phyloP scores from a whole-genome alignment of 148 eudicot species.

The Camellia granthamiana region DNA sequence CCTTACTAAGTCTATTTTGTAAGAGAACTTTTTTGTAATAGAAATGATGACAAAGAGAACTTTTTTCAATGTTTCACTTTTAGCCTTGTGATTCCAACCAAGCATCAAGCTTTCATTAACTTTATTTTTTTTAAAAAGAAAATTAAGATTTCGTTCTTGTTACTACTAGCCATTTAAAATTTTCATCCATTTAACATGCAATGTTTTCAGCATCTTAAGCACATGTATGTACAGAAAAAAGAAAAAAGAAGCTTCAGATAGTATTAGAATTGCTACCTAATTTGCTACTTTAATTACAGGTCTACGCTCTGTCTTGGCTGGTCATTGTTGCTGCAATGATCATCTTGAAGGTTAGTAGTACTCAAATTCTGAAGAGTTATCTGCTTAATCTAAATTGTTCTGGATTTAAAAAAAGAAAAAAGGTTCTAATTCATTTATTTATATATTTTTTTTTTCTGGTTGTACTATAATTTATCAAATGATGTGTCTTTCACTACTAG shows the following conservation, averaged over 20 bases:
- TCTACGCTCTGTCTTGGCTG: slow-evolving; percentile 75
- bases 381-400: neutral
- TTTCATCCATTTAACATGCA: neutral
- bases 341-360: slow-evolving; percentile 52
- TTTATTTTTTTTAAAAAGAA: neutral
- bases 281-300: slow-evolving; percentile 37
- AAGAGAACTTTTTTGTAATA: too few species aligned
- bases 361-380: neutral
- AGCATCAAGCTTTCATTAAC: neutral
- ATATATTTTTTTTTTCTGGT: neutral
- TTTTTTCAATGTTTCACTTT: neutral
- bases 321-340: slow-evolving; percentile 72
- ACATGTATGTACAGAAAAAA: neutral
- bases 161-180: neutral
- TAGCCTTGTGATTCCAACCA: slow-evolving; percentile 6
- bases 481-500: neutral
- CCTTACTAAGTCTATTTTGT: too few species aligned
- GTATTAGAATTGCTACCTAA: neutral
- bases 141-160: neutral
- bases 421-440: neutral
- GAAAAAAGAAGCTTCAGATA: neutral
- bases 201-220: neutral
- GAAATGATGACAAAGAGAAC: too few species aligned
- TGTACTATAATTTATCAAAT: neutral
- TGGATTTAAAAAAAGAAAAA: neutral